These are phyloP conservation scores for Penicillium decumbens DNA, from an alignment of 2,329 filamentous ascomycete genomes.

Conservation along the genomic window DNA sequence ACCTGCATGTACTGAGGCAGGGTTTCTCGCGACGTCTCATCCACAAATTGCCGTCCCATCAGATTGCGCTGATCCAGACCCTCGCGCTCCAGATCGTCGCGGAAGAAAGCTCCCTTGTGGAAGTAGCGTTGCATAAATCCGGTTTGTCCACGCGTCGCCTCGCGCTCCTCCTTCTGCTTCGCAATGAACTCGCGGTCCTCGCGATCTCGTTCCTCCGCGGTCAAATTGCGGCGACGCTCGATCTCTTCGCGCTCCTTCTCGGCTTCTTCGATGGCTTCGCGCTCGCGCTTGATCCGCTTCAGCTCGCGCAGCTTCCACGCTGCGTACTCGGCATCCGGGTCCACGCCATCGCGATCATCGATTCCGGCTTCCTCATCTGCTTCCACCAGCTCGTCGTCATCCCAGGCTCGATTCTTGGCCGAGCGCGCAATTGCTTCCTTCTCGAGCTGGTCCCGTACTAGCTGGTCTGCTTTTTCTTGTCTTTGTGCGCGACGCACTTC, in stretches of 20 bases:
- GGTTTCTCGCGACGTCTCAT: conserved; percentile 79
- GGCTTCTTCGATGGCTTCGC: conserved; percentile 74
- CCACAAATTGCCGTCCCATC: conserved; percentile 76
- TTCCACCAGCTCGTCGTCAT: conserved; percentile 61
- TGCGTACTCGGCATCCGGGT: conserved; percentile 81
- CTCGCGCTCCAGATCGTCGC: conserved; percentile 69
- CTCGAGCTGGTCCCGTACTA: conserved; percentile 85
- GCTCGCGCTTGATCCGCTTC: conserved; percentile 78
- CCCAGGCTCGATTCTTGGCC: conserved; percentile 79
- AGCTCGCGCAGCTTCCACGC: conserved; percentile 94
- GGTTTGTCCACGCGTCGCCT: conserved; percentile 72
- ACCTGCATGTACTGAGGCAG: conserved; percentile 90
- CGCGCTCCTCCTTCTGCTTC: conserved; percentile 70
- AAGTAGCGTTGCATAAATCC: conserved; percentile 93
- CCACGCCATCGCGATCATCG: conserved; percentile 81
- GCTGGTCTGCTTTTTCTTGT: conserved; percentile 67
- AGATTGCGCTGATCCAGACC: conserved; percentile 76
- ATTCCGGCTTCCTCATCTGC: conserved; percentile 67
- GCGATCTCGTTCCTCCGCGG: conserved; percentile 74
- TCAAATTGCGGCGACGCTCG: conserved; percentile 81
- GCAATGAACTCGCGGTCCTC: conserved; percentile 78
- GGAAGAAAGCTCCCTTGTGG: conserved; percentile 95
- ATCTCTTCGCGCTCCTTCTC: conserved; percentile 86
- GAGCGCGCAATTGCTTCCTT: conserved; percentile 71
- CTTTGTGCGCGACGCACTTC: conserved; percentile 47